Evolutionary conservation across 2,329 filamentous ascomycete species (phyloP).

Genomic region (Ophiostoma pallidulum): DNA sequence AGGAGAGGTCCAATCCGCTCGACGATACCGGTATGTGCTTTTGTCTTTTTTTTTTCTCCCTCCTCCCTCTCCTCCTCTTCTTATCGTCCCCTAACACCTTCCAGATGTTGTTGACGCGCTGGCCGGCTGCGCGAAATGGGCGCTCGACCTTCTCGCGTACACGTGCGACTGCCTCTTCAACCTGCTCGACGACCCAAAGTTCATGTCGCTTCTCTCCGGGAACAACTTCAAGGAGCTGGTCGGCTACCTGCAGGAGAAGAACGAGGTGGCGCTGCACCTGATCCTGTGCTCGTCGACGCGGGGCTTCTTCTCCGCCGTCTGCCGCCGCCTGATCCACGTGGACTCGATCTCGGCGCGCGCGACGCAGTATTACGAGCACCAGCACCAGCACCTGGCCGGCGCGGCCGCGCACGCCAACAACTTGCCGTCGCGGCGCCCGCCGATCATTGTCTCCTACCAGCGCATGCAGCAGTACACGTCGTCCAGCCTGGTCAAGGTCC

Average conservation of each 20-base stretch:
- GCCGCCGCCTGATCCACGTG: slow-evolving; percentile 52
- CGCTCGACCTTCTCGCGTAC: slow-evolving; percentile 59
- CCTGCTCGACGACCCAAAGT: slow-evolving; percentile 42
- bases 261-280: slow-evolving; percentile 51
- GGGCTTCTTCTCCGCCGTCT: slow-evolving; percentile 60
- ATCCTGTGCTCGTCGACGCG: slow-evolving; percentile 67
- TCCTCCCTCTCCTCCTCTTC: not conserved
- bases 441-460: slow-evolving; percentile 48
- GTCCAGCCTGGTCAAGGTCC: slow-evolving; percentile 45
- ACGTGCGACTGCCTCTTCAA: slow-evolving; percentile 49
- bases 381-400: slow-evolving; percentile 19
- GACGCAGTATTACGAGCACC: slow-evolving; percentile 40
- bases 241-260: slow-evolving; percentile 41
- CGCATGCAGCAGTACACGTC: slow-evolving; percentile 43
- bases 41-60: not conserved
- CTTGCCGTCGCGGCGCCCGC: too few species aligned
- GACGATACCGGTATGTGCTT: slow-evolving; percentile 51
- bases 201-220: slow-evolving; percentile 40
- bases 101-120: slow-evolving; percentile 63
- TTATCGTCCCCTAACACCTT: slow-evolving; percentile 16
- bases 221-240: slow-evolving; percentile 38
- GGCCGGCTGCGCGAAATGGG: slow-evolving; percentile 70
- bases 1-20: slow-evolving; percentile 47
- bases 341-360: slow-evolving; percentile 40
- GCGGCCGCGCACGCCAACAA: slow-evolving; percentile 30